Conservation (phyloP, 805 yeast genomes). For the Metschnikowia sp. region DNA sequence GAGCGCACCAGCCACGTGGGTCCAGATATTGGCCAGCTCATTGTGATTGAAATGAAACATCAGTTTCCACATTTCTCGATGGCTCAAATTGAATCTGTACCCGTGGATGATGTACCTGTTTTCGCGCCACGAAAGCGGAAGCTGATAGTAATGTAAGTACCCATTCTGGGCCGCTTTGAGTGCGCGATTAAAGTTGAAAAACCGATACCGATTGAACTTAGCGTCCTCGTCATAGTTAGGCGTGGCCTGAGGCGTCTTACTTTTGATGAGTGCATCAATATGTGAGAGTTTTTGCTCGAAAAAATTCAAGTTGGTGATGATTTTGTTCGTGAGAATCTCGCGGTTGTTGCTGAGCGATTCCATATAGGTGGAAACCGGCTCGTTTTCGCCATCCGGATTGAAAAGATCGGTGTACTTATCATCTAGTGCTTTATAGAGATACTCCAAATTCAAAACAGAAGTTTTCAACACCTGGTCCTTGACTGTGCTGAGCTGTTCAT, state of each 20-base stretch:
- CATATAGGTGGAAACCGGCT: neutral
- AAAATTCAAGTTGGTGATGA: constrained; percentile 40
- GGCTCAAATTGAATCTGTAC: constrained; percentile 74
- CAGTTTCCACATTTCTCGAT: constrained; percentile 55
- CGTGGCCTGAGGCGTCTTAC: constrained; percentile 28
- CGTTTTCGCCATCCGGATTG: constrained; percentile 17
- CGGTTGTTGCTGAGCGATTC: constrained; percentile 13
- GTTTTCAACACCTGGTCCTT: constrained; percentile 36
- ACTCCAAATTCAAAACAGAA: constrained; percentile 38
- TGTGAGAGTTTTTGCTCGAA: constrained; percentile 40
- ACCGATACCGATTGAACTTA: constrained; percentile 32
- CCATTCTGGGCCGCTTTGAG: constrained; percentile 25
- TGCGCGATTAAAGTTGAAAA: constrained; percentile 38
- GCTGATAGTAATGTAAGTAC: constrained; percentile 70
- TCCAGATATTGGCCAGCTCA: constrained; percentile 92
- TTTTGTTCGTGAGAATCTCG: constrained; percentile 34
- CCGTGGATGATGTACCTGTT: constrained; percentile 82
- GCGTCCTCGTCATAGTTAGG: constrained; percentile 27
- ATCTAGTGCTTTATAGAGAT: constrained; percentile 36
- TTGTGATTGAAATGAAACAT: constrained; percentile 66
- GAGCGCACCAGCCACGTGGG: constrained; percentile 73
- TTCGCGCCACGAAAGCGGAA: constrained; percentile 92
- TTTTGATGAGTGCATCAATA: constrained; percentile 36
- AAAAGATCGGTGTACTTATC: constrained; percentile 40
- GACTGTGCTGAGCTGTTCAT: constrained; percentile 33